Evolutionary conservation across 176 grass and related monocot genomes (phyloP).

Genomic region (Alloteropsis semialata): DNA sequence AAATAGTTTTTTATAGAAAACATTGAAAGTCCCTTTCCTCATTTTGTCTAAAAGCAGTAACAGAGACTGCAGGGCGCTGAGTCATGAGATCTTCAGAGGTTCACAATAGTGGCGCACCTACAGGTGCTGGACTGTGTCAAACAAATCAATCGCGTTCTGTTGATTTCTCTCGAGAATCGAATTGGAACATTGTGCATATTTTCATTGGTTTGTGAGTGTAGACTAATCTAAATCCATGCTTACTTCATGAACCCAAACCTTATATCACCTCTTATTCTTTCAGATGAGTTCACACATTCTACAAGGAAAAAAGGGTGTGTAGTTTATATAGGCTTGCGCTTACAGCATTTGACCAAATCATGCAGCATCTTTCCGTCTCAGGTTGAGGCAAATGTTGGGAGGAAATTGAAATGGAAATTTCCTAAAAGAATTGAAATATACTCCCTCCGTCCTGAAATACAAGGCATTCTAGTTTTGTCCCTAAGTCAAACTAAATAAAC

Average conservation of each 20-base stretch:
- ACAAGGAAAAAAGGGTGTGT: neutral
- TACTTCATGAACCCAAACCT: slow-evolving; percentile 10
- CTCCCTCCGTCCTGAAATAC: no score
- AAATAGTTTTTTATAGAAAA: neutral
- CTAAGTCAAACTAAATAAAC: no score
- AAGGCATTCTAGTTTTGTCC: no score
- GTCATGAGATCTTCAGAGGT: slow-evolving; percentile 10
- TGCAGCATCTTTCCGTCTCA: neutral
- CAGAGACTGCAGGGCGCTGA: neutral
- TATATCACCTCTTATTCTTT: neutral
- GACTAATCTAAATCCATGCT: slow-evolving; percentile 37
- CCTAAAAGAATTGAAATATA: neutral
- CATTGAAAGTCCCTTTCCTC: neutral
- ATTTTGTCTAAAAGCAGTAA: neutral
- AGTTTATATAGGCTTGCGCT: neutral
- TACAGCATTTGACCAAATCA: slow-evolving; percentile 8
- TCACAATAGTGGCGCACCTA: slow-evolving; percentile 5
- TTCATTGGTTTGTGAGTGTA: neutral
- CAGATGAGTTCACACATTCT: slow-evolving; percentile 28
- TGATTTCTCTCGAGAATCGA: slow-evolving; percentile 1
- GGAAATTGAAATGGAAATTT: neutral
- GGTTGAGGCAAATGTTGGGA: neutral
- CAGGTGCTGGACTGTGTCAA: slow-evolving; percentile 33
- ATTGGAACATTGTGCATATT: neutral
- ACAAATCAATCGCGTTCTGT: neutral